Base-by-base conservation (phyloP, 1,284 basidiomycete genomes). In the Papiliotrema flavescens region DNA sequence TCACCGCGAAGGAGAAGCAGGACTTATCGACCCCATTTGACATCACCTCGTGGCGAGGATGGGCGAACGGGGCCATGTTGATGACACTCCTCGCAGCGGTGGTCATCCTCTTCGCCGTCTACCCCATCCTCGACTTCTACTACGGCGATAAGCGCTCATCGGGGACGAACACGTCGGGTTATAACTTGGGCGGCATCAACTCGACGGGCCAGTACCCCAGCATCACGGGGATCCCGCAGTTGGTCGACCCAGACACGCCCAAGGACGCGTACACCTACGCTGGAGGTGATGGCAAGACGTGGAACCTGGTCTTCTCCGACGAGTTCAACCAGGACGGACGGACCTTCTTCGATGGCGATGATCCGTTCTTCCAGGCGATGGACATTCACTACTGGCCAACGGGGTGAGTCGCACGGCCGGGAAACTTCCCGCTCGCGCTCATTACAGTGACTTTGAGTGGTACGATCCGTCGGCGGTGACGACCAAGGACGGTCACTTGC, bases 251-350 rank as follows among this genome's bases (percentile, higher is more conserved):
- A 3, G 83, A 83, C 15, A 92, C 89, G 0, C 88, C 88, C 0
- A 61, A 76, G 1, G 59, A 63, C 0, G 85, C 81, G 3, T 80
- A 80, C 60, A 79, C 81, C 0, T 80, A 86, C 28, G 84, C 76
- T 1, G 87, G 87, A 0, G 85, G 80, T 58, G 87, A 89, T 64
- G 84, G 84, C 2, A 57, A 82, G 23, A 66, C 79, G 5, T 89
- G 87, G 71, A 79, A 85, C 53, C 80, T 95, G 8, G 84, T 92
- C 2, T 94, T 70, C 70, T 89, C 87, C 47, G 92, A 95, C 74
- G 93, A 95, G 77, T 96, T 96, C 75, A 85, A 95, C 54, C 78
- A 78, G 19, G 81, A 82, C 7, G 84, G 84, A 68, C 59, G 78
- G 40, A 78, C 78, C 1, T 81, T 81, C 56, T 80, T 75, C 61